Evolutionary conservation across 129 eudicot species (phyloP).

Genomic region (Arctium lappa): DNA sequence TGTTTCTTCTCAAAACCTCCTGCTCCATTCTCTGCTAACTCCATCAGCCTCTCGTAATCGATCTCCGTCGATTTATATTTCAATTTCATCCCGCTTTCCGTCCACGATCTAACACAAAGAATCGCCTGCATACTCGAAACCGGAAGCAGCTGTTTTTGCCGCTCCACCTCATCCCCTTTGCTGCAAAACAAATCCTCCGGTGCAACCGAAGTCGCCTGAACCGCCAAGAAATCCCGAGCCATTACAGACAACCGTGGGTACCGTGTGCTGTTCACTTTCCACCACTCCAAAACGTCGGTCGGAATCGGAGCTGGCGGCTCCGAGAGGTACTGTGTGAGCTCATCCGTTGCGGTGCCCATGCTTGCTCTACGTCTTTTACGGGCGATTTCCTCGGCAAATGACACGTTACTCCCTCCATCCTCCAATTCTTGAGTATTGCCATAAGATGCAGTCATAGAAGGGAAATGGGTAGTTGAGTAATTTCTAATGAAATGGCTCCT

Average conservation of each 20-base stretch:
- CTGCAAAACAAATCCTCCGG: slow-evolving; percentile 72
- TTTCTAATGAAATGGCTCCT: slow-evolving; percentile 66
- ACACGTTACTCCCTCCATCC: slow-evolving; percentile 57
- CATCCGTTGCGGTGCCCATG: slow-evolving; percentile 68
- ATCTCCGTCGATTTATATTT: slow-evolving; percentile 71
- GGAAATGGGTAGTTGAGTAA: slow-evolving; percentile 53
- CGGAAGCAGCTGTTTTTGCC: slow-evolving; percentile 45
- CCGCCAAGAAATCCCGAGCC: slow-evolving; percentile 91
- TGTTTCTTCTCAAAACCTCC: slow-evolving; percentile 54
- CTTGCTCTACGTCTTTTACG: slow-evolving; percentile 79
- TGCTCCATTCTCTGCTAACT: slow-evolving; percentile 52
- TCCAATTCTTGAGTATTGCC: slow-evolving; percentile 47
- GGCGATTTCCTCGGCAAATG: slow-evolving; percentile 97
- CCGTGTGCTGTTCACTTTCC: slow-evolving; percentile 78
- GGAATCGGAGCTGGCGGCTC: slow-evolving; percentile 84
- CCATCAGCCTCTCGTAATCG: slow-evolving; percentile 77
- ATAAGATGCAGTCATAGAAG: slow-evolving; percentile 41
- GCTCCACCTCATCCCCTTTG: slow-evolving; percentile 79
- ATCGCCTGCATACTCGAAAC: slow-evolving; percentile 39
- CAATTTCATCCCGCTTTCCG: slow-evolving; percentile 61
- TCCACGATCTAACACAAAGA: slow-evolving; percentile 82
- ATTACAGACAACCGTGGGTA: slow-evolving; percentile 79
- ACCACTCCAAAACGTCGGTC: slow-evolving; percentile 87
- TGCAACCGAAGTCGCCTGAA: slow-evolving; percentile 62
- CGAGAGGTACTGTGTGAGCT: slow-evolving; percentile 75